Base-by-base conservation (phyloP, 306 rosid genomes). In the Fragaria ananassa region DNA sequence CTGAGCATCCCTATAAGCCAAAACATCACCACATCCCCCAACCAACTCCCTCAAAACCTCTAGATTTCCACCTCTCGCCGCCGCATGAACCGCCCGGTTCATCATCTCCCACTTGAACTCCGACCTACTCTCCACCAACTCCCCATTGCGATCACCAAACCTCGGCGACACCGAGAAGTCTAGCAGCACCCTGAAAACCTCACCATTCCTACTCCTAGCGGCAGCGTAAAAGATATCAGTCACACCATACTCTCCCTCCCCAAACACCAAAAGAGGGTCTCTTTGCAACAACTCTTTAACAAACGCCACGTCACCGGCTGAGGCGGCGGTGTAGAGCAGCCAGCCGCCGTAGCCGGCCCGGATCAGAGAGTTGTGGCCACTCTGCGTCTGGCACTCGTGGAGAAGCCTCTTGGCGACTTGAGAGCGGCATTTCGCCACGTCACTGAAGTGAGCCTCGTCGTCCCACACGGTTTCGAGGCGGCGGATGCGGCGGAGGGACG, bases 401-500 rank as follows among this genome's bases (percentile, higher is more conserved):
- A 90, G 89, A 58, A 94, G 96, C 5, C 76, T 87, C 68, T 78
- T 78, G 0, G 98, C 95, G 6, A 94, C 96, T 50, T 58, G 81
- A 25, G 91, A 91, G 39, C 97, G 94, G 57, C 89, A 85, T 75
- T 62, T 85, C 0, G 98, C 97, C 15, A 91, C 94, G 60, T 84
- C 85, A 0, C 79, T n/a, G 75, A 91, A 89, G 27, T 81, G 90
- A 13, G 81, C 81, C 57, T 88, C 87, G 69, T 94, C 93, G 27
- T 90, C 96, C 98, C 98, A 94, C n/a, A 94, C 93, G 4, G 95
- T 74, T 67, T 94, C 98, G 14, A 94, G 97, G 75, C 98, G 98
- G 80, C 91, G 97, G 42, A 94, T 89, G 31, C 98, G 82, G 23
- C 93, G 91, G 10, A 94, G 95, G 17, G 98, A 94, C 18, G 97